Evolutionary conservation across 192 early-diverging fungal species (phyloP), one percentile per base, ranked within the genome.

Genomic region (Coemansia javaensis): DNA sequence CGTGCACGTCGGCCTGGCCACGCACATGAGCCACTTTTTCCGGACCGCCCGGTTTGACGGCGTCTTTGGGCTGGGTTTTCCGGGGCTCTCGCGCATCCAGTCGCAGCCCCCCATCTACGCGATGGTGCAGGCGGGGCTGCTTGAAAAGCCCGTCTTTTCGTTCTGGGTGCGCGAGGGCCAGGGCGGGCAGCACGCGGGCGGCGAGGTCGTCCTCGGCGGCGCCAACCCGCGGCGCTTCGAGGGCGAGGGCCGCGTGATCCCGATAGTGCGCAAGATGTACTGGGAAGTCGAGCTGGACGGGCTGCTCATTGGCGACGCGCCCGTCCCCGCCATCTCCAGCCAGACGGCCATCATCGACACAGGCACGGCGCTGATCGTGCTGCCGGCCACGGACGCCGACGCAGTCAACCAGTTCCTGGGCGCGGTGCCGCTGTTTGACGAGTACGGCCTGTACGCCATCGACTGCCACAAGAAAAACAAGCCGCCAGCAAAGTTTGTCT

Each of bases 321-420:
- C 52, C 1, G 48, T 59, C 32, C 56, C 59, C 11, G 44, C 57
- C 22, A 27, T 63, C 35, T 38, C 63, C 32, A 45, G 65, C 56
- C 31, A 70, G 66, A 64, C 64, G 10, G 79, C 79, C 0, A 71
- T 81, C 9, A 74, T 83, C 22, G 81, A 83, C 38, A 83, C 81
- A 0, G 81, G 81, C 42, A 81, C 81, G 21, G 63, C 79, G 1
- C 77, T 78, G 30, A 81, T 83, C 8, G 46, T 81, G 13, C 34
- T 73, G 50, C 60, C 56, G 3, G 54, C 59, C 9, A 41, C 36
- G 13, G 68, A 73, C 20, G 76, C 69, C 24, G 60, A 58, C 11
- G 50, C 47, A 2, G 65, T 78, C 20, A 71, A 69, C 50, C 53
- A 63, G 44, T 51, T 47, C 42, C 42, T 78, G 9, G 69, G 69